Evolutionary conservation across 2,329 filamentous ascomycete species (phyloP).

Genomic region (Cryphonectria radicalis): DNA sequence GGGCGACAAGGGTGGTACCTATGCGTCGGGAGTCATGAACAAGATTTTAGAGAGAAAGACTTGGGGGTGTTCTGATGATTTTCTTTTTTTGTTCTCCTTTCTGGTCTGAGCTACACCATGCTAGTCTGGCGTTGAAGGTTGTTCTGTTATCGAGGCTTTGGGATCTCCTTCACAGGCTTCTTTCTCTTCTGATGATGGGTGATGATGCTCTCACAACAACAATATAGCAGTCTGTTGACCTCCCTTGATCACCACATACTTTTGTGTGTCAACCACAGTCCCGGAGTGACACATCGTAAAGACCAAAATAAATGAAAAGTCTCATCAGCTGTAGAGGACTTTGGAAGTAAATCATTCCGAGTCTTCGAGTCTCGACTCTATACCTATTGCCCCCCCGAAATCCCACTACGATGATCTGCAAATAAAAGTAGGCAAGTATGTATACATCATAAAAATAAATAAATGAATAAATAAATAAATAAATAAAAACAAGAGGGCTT

Average conservation of each 20-base stretch:
- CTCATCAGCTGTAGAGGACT: background rate
- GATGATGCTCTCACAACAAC: background rate
- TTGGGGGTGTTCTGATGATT: background rate
- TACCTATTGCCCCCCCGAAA: too few species aligned
- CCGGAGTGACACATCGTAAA: background rate
- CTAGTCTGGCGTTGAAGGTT: constrained; percentile 20
- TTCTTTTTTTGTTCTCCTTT: background rate
- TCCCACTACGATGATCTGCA: too few species aligned
- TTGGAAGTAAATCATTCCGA: too few species aligned
- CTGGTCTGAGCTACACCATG: constrained; percentile 9
- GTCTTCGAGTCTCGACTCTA: too few species aligned
- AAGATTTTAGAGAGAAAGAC: constrained; percentile 4
- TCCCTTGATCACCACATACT: background rate
- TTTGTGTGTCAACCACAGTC: background rate
- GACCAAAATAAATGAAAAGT: background rate
- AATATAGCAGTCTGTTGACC: background rate
- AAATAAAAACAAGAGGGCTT: too few species aligned
- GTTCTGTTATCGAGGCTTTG: background rate
- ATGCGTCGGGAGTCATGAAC: background rate
- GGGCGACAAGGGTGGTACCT: background rate
- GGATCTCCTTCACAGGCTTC: background rate
- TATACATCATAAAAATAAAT: too few species aligned
- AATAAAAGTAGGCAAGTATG: too few species aligned
- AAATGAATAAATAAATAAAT: too few species aligned
- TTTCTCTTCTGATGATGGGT: background rate